phyloP scores from a whole-genome alignment of 2,329 filamentous ascomycete genomes.

The Mycosphaerella sp. region DNA sequence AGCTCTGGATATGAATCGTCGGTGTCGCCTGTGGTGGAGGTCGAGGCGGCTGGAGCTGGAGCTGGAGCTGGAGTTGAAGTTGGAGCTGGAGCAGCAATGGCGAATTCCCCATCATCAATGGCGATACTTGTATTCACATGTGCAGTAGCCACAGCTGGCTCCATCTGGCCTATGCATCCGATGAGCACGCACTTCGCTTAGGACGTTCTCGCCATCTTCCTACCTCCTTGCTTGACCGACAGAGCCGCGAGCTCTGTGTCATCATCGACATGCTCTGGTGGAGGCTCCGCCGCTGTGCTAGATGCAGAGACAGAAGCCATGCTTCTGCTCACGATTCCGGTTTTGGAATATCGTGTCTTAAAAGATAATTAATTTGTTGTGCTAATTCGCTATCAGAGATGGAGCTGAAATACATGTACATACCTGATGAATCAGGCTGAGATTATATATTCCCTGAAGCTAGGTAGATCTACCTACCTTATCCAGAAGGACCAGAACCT shows the following conservation, averaged over 20 bases:
- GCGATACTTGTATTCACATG: slow-evolving; percentile 6
- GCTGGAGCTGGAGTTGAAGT: neutral
- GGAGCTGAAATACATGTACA: too few relatives aligned
- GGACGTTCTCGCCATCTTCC: neutral
- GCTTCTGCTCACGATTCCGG: neutral
- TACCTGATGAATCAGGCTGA: too few relatives aligned
- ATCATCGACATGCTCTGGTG: neutral
- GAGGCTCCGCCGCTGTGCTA: neutral
- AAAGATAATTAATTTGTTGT: too few relatives aligned
- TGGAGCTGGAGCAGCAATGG: neutral
- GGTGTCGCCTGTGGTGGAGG: slow-evolving; percentile 11
- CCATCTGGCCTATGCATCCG: neutral
- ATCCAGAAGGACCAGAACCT: too few relatives aligned
- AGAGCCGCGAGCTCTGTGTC: neutral
- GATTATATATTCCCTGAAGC: too few relatives aligned
- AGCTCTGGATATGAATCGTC: slow-evolving; percentile 21
- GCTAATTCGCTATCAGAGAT: too few relatives aligned
- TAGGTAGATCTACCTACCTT: too few relatives aligned
- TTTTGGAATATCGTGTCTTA: neutral
- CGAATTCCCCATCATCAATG: slow-evolving; percentile 16
- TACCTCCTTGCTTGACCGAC: neutral
- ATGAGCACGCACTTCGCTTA: neutral
- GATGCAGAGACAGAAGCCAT: neutral
- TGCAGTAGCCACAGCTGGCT: neutral
- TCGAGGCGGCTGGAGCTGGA: neutral